Percentiles rank a stretch among this genome's conserved stretches.
These are phyloP conservation scores for Diplocarpon mali DNA, from an alignment of 2,329 filamentous ascomycete species.

Conservation along the genomic window DNA sequence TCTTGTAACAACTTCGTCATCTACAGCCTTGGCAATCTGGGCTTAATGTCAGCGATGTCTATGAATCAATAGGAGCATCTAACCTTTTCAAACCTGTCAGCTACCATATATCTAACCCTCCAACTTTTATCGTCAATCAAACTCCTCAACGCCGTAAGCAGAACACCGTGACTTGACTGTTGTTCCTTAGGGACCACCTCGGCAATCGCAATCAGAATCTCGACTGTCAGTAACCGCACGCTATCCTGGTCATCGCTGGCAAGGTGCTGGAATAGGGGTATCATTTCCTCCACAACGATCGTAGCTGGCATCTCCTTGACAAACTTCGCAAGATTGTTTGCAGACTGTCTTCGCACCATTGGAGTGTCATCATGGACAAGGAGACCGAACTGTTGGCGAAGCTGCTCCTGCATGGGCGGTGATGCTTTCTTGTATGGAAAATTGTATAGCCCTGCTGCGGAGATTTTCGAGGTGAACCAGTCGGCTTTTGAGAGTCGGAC, in stretches of 20 bases:
- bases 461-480: slow-evolving; percentile 99
- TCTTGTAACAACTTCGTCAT: slow-evolving; percentile 88
- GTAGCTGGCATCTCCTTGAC: slow-evolving; percentile 91
- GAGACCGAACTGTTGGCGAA: slow-evolving; percentile 83
- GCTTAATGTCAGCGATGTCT: slow-evolving; percentile 11
- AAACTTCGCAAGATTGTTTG: slow-evolving; percentile 93
- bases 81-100: slow-evolving; percentile 95
- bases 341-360: slow-evolving; percentile 95
- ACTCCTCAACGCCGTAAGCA: slow-evolving; percentile 80
- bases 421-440: slow-evolving; percentile 88
- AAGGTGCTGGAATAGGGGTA: slow-evolving; percentile 94
- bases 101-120: slow-evolving; percentile 98
- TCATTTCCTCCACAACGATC: slow-evolving; percentile 96
- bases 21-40: slow-evolving; percentile 94
- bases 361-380: slow-evolving; percentile 97
- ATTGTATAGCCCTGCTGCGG: slow-evolving; percentile 90
- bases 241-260: slow-evolving; percentile 96
- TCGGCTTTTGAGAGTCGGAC: slow-evolving; percentile 96
- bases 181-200: slow-evolving; percentile 98
- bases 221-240: slow-evolving; percentile 87
- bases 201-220: slow-evolving; percentile 91
- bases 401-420: slow-evolving; percentile 74
- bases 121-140: slow-evolving; percentile 99
- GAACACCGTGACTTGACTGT: slow-evolving; percentile 87
- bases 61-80: background rate